Evolutionary conservation across 164 flowering plant species (phyloP).

Genomic region (Protea cynaroides): DNA sequence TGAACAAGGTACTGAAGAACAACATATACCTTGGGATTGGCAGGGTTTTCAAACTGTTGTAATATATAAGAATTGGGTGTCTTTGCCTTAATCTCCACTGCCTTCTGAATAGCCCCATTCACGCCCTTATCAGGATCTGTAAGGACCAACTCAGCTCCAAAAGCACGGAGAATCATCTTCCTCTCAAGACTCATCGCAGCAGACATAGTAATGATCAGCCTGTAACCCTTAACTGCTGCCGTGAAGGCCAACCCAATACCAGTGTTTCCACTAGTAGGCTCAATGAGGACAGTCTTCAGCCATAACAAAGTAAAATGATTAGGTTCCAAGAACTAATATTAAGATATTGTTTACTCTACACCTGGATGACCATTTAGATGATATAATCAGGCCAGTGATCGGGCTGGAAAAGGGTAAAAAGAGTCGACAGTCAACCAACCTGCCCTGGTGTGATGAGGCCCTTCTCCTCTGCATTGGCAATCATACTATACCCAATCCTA

Average conservation of each 20-base stretch:
- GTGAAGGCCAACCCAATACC: constrained; percentile 60
- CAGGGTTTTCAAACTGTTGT: constrained; percentile 55
- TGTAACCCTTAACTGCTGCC: constrained; percentile 56
- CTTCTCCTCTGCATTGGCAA: constrained; percentile 74
- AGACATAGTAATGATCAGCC: constrained; percentile 50
- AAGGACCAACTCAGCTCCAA: constrained; percentile 55
- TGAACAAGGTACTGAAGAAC: neutral
- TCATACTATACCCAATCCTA: constrained; percentile 92
- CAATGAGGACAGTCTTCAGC: constrained; percentile 40
- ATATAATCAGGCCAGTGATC: neutral
- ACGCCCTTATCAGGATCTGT: constrained; percentile 49
- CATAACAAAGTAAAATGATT: neutral
- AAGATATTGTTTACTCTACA: too few relatives aligned
- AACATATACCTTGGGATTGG: constrained; percentile 45
- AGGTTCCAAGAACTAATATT: neutral
- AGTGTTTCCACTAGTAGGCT: constrained; percentile 50
- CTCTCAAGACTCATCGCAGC: constrained; percentile 45
- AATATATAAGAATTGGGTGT: constrained; percentile 45
- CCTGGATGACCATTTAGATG: too few relatives aligned
- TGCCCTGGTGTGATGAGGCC: constrained; percentile 76
- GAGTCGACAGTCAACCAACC: too few relatives aligned
- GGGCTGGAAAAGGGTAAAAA: too few relatives aligned
- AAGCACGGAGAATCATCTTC: constrained; percentile 43
- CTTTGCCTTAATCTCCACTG: constrained; percentile 37
- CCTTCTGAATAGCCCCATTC: constrained; percentile 47